Evolutionary conservation across 768 basidiomycete species (phyloP), one percentile per base, ranked within the genome.

Genomic region (Lentinula boryana): DNA sequence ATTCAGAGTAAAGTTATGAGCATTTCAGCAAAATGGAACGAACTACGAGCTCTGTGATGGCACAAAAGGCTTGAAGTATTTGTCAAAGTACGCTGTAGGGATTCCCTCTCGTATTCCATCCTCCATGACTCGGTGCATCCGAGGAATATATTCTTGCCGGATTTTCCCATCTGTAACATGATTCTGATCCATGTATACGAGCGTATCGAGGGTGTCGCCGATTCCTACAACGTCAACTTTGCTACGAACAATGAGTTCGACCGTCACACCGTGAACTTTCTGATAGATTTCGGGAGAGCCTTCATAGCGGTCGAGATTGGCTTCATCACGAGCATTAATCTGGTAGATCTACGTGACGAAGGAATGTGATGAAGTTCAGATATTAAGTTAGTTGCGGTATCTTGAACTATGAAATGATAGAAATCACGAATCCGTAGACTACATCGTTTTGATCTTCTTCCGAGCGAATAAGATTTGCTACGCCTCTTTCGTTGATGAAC

Each of bases 391-490:
- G 46, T 48, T 21, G 46, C 46, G 8, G 10, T n/a, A 6, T 15
- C 16, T 6, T n/a, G 15, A 16, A 54, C 38, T 6, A 54, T 13
- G 4, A 53, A 5, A 36, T 9, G 35, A 54, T 7, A n/a, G 21
- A 9, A 32, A 35, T 53, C 27, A 53, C 51, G 31, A 77, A 67
- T 1, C 78, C 79, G 59, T 78, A 78, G 15, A 79, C 78, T 40
- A 72, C 56, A 68, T 81, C 76, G 4, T 70, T 74, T 48, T 23
- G 6, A 12, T 48, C 9, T 48, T 21, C 53, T 5, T 62, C 27
- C 0, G 80, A 80, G 8, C 74, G 74, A 16, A 78, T 64, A 57
- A 83, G 67, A 46, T 76, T 81, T 12, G 80, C 80, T 61, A 78
- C 81, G 16, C 79, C 78, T 50, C 72, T 66, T 9, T 59, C 62